Conservation (phyloP, 179 eudicot genomes). For the Pouteria campechiana region DNA sequence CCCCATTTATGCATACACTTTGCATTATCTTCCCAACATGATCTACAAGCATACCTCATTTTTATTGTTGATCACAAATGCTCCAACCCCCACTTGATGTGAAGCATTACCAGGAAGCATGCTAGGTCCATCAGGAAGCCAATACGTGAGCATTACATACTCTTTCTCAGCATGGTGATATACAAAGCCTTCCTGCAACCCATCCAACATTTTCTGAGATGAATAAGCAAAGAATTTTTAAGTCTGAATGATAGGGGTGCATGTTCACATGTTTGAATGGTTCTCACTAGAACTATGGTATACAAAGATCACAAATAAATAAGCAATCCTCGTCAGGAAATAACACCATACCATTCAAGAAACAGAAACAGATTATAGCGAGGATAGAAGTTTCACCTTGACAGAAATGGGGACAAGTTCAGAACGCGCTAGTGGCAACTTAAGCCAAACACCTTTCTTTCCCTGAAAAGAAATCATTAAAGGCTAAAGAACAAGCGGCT, state of each 20-base stretch:
- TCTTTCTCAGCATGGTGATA: slow-evolving; percentile 70
- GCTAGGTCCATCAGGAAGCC: slow-evolving; percentile 83
- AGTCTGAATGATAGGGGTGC: no score
- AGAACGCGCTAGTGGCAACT: slow-evolving; percentile 49
- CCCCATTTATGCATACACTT: neutral
- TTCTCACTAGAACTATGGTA: no score
- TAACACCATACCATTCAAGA: neutral
- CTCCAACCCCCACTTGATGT: slow-evolving; percentile 88
- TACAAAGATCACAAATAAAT: no score
- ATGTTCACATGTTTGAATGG: no score
- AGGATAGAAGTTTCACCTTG: slow-evolving; percentile 35
- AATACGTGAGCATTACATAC: slow-evolving; percentile 73
- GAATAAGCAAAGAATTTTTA: neutral
- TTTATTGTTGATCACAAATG: slow-evolving; percentile 61
- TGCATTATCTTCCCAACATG: neutral
- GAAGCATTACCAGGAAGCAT: slow-evolving; percentile 82
- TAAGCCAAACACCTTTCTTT: slow-evolving; percentile 85
- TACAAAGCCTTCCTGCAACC: slow-evolving; percentile 55
- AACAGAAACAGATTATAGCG: neutral
- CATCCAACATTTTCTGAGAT: no score
- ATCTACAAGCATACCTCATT: slow-evolving; percentile 37
- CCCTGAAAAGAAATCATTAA: slow-evolving; percentile 38
- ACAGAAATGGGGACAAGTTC: slow-evolving; percentile 72
- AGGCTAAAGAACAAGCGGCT: no score
- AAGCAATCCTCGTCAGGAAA: neutral